Evolutionary conservation across 805 yeast genomes (phyloP), one percentile per base, ranked within the genome.

Genomic region (Suhomyces emberorum): DNA sequence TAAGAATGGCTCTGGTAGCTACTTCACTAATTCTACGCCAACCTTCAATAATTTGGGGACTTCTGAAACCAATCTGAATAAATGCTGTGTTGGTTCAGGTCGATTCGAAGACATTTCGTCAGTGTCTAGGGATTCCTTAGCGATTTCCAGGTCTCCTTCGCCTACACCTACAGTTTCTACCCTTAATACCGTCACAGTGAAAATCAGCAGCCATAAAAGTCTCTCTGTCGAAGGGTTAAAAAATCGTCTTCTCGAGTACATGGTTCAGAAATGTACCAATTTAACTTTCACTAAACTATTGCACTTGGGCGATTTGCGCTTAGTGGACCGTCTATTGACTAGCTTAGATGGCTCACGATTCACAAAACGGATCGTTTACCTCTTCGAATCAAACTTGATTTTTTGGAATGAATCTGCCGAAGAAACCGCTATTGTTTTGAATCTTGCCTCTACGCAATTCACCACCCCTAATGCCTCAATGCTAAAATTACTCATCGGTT

Each of bases 321-420:
- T 68, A 15, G 70, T 59, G 4, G 74, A 68, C 46, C 41, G 40
- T 9, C 47, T 68, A 7, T 37, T 41, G 4, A 60, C 63, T 2
- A 51, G 58, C 16, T 36, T 39, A 14, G 46, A 46, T 21, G 47
- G 41, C 5, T 17, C 19, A 2, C 24, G 30, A 3, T 43, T 35
- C 16, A 22, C 17, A 8, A 33, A 42, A 23, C 39, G 32, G 15
- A 49, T 40, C 4, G 62, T 58, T 5, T 68, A 62, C 33, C 46
- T 68, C 3, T 68, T 68, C 43, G 53, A 59, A 12, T 55, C 65
- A 28, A 59, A 51, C 40, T 37, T 67, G 23, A 51, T 62, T 9
- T 30, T 63, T 5, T 59, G 61, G 48, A 41, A 46, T 4, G 43
- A 37, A 3, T 25, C 30, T 8, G 19, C 32, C 3, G 16, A 14